phyloP scores from a whole-genome alignment of 225 moss, liverwort and hornwort genomes.

The Climacium dendroides region DNA sequence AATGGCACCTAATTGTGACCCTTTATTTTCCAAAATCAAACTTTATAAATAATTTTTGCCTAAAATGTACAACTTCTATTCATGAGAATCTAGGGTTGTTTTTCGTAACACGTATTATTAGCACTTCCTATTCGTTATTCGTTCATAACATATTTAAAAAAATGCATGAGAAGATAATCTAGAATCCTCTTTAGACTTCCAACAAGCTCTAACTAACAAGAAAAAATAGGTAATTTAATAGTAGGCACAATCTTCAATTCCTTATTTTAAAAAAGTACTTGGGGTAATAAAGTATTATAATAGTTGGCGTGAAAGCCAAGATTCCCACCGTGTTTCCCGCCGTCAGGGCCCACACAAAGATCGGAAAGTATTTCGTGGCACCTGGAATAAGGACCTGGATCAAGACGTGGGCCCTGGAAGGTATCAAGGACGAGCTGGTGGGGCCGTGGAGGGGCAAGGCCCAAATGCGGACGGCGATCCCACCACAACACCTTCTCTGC shows the following conservation, averaged over 20 bases:
- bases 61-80: not conserved
- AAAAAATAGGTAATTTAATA: too few relatives aligned
- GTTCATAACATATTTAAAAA: not conserved
- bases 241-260: not conserved
- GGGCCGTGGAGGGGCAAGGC: not conserved
- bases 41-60: not conserved
- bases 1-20: too few relatives aligned
- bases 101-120: too few relatives aligned
- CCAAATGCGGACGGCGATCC: not conserved
- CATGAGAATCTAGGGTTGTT: fast-evolving
- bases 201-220: not conserved
- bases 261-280: not conserved
- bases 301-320: not conserved
- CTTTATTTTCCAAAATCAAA: not conserved
- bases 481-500: not conserved
- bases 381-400: not conserved
- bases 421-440: not conserved
- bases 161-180: fast-evolving
- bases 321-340: not conserved
- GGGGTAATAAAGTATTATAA: not conserved
- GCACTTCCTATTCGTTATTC: not conserved
- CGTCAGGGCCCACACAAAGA: not conserved
- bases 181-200: fast-evolving
- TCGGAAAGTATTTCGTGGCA: not conserved
- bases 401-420: not conserved